These are phyloP conservation scores for Hirschfeldia incana DNA, from an alignment of 345 rosid species.

Conservation along the genomic window DNA sequence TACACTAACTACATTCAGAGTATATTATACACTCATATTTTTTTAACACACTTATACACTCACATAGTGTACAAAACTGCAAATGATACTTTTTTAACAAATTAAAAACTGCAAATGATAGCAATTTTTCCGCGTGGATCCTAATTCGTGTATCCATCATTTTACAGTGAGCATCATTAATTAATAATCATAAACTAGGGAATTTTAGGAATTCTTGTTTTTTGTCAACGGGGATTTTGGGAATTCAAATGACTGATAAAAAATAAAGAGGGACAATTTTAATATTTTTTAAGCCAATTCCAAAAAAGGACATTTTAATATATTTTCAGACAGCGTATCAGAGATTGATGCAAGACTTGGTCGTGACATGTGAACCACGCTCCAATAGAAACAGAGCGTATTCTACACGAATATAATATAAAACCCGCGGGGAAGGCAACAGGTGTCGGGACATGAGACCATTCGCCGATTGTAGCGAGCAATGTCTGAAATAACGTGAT, in stretches of 20 bases:
- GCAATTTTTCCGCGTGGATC: not conserved
- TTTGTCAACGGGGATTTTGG: not conserved
- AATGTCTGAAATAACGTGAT: constrained; percentile 36
- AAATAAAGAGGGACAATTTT: not conserved
- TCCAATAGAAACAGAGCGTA: constrained; percentile 22
- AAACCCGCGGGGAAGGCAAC: constrained; percentile 25
- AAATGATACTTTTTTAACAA: too few relatives aligned
- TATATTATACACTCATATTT: too few relatives aligned
- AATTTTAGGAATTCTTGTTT: too few relatives aligned
- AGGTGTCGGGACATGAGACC: constrained; percentile 38
- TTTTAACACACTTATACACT: too few relatives aligned
- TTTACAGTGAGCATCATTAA: not conserved
- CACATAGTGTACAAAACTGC: too few relatives aligned
- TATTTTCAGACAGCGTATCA: constrained; percentile 2
- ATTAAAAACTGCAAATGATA: too few relatives aligned
- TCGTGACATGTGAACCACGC: not conserved
- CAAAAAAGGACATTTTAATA: not conserved
- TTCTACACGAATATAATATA: not conserved
- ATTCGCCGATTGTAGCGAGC: constrained; percentile 39
- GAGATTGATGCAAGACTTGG: not conserved
- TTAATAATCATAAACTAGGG: not conserved
- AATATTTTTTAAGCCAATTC: too few relatives aligned
- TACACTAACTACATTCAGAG: not conserved
- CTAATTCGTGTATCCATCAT: not conserved
- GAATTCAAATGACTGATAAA: not conserved